Evolutionary conservation across 139 green algal genomes (phyloP), one percentile per base, ranked within the genome.

Genomic region (Haematococcus sp.): DNA sequence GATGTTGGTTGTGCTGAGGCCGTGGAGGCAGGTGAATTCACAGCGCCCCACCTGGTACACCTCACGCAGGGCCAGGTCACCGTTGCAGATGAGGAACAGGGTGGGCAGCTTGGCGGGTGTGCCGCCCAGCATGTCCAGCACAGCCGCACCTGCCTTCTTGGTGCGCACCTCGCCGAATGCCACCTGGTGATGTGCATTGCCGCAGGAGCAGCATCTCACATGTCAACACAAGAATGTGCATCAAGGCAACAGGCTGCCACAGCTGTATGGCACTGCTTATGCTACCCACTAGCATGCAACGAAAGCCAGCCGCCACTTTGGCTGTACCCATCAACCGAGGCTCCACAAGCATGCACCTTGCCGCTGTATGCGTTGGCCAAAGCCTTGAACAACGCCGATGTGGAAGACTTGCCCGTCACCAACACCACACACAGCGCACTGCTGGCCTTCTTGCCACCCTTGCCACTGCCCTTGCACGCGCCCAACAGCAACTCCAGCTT

Each of bases 81-180:
- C 92, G 63, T 93, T 92, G 78, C 91, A 96, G 0, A 95, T 59
- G 1, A 79, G 75, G 16, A 94, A 17, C 49, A 97, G 51, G 16
- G 79, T 54, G 4, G 85, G 90, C 76, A 84, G 59, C 78, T 79
- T 71, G 32, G 28, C 63, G 22, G 49, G 32, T 55, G 55, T 51
- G 44, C 59, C 40, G 15, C 61, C 70, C 11, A 71, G 27, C 46
- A 55, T 33, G 20, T 66, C 49, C 51, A 60, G 44, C 44, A 65
- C 63, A 16, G 31, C 23, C 33, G 55, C 33, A 65, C 40, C 69
- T 43, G 69, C 34, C 40, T 49, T 49, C 40, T 49, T 49, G 43
- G n/a, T 19, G 25, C 35, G 68, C 49, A 80, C 76, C 43, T 81
- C 81, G n/a, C 73, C 71, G 76, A 83, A 83, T 2, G 80, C 76